These are phyloP conservation scores for Penicillium maclennaniae DNA, from an alignment of 495 filamentous ascomycete genomes.

Conservation along the genomic window DNA sequence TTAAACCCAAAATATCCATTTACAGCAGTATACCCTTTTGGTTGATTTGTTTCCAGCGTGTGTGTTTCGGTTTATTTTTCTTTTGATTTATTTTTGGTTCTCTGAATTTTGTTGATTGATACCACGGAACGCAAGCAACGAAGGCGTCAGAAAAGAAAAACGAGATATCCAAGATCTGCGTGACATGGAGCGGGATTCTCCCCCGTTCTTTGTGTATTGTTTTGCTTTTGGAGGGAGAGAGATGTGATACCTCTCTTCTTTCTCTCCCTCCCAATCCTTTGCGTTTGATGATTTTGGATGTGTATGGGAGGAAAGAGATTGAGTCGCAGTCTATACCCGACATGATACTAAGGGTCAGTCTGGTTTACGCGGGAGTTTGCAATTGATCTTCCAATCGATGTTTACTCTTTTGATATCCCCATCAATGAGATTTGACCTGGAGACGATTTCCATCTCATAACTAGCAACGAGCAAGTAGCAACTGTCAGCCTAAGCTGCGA, in stretches of 20 bases:
- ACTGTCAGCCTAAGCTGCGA: neutral
- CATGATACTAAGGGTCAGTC: constrained; percentile 5
- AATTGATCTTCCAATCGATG: constrained; percentile 13
- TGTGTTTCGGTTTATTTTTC: constrained; percentile 21
- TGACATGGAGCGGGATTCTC: constrained; percentile 20
- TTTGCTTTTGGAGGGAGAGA: constrained; percentile 3
- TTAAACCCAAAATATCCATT: constrained; percentile 61
- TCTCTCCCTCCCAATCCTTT: constrained; percentile 8
- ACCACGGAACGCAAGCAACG: constrained; percentile 40
- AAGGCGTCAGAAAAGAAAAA: constrained; percentile 33
- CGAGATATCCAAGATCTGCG: constrained; percentile 34
- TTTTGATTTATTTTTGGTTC: constrained; percentile 18
- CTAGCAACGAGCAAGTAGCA: neutral
- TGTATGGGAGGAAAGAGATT: constrained; percentile 15
- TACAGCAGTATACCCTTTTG: constrained; percentile 57
- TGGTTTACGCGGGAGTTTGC: constrained; percentile 3
- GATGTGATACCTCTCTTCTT: constrained; percentile 1
- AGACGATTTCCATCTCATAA: constrained; percentile 6
- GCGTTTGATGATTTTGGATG: constrained; percentile 5
- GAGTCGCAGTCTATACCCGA: constrained; percentile 6
- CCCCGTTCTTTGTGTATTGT: constrained; percentile 8
- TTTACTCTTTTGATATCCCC: constrained; percentile 21
- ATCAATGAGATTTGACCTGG: constrained; percentile 21
- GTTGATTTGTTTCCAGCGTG: constrained; percentile 42
- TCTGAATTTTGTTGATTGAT: constrained; percentile 35